A percentile compares a stretch with the other conserved stretches of the same genome.
These are phyloP conservation scores for Liriodendron chinense DNA, from an alignment of 164 flowering plant genomes.

Conservation along the genomic window DNA sequence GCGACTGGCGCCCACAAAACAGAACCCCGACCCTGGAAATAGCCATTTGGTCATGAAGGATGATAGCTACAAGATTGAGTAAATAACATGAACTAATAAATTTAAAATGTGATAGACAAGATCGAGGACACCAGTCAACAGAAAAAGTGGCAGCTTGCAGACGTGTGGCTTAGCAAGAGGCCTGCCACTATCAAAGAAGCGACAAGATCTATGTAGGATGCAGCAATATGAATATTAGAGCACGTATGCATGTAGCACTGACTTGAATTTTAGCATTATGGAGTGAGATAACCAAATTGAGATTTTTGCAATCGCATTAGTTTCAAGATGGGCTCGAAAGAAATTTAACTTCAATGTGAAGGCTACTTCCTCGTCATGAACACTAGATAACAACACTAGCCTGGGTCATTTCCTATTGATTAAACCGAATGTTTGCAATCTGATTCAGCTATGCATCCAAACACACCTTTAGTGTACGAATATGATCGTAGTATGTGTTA, in stretches of 20 bases:
- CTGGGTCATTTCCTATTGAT: background rate
- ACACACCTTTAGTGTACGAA: background rate
- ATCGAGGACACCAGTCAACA: background rate
- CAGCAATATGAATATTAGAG: too few species aligned
- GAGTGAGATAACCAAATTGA: too few species aligned
- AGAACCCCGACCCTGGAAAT: constrained; percentile 23
- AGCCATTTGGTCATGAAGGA: constrained; percentile 1
- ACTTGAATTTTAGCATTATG: too few species aligned
- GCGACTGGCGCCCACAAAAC: constrained; percentile 32
- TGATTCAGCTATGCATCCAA: background rate
- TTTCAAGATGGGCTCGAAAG: too few species aligned
- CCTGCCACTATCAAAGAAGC: too few species aligned
- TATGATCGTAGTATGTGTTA: too few species aligned
- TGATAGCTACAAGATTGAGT: background rate
- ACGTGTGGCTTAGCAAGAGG: too few species aligned
- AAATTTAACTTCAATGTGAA: too few species aligned
- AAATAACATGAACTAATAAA: background rate
- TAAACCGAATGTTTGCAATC: background rate
- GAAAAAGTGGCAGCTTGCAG: background rate
- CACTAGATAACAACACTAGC: background rate
- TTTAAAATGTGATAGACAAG: background rate
- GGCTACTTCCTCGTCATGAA: background rate
- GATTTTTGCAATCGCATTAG: too few species aligned
- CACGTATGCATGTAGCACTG: too few species aligned
- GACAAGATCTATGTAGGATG: too few species aligned